Base-by-base conservation (phyloP, 1,139 yeast species). In the Hansenula sp. region DNA sequence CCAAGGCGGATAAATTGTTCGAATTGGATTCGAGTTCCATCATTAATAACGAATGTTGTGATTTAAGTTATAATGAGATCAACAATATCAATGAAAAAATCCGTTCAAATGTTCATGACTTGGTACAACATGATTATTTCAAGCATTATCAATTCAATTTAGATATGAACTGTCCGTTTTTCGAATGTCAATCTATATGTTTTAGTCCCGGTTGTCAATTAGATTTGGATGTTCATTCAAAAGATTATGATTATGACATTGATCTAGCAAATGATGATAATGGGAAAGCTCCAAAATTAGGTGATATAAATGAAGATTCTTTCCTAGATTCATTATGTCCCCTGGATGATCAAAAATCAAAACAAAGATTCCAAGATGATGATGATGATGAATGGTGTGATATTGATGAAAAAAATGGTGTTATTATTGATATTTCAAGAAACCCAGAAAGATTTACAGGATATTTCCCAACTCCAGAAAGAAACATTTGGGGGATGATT, bases 371-470 rank as follows among this genome's bases (percentile, higher is more conserved):
- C 21, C 50, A 52, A 15, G 45, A 52, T 19, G 57, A 58, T 28
- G 49, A 55, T 28, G 70, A 63, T 45, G 61, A 60, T 21, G 76
- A 72, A 38, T 77, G 76, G 60, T 76, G 80, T 58, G 79, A 74
- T 51, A 60, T 71, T 35, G 66, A 65, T 36, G 67, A 59, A 53
- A 64, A 60, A 47, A 60, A 61, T 35, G 82, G 96, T 45, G 97
- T 89, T 5, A 85, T 84, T 58, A 96, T 93, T 25, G 89, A 91
- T 58, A 74, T 94, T 47, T 72, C 84, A 24, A 88, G 86, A 46
- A 94, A 94, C 59, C 97, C 96, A 1, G 99, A 94, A 66, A 74
- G 99, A 58, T 94, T 88, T 67, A 94, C 99, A 1, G 99, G 99
- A 0, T 94, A 94, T 61, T 86, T 91, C 37, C 99, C 99, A 30